Percentiles rank a stretch among this genome's conserved stretches.
These are phyloP conservation scores for Ceratocystis diversiconidia DNA, from an alignment of 2,329 filamentous ascomycete genomes.

Conservation along the genomic window DNA sequence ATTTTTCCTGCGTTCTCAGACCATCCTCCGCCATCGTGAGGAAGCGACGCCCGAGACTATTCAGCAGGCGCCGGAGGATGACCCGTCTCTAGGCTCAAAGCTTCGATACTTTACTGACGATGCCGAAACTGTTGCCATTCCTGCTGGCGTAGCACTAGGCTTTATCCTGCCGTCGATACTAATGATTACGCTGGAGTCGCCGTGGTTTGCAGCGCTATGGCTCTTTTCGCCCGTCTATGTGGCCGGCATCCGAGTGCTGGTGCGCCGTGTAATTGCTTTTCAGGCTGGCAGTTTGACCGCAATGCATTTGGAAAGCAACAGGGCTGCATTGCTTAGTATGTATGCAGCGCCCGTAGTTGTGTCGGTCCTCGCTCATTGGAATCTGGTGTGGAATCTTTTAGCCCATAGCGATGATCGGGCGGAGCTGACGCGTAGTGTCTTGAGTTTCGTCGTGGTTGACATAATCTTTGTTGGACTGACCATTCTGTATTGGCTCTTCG, in stretches of 20 bases:
- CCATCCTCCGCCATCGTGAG: slow-evolving; percentile 24
- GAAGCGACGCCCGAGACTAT: slow-evolving; percentile 20
- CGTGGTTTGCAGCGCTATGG: slow-evolving; percentile 32
- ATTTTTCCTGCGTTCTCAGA: slow-evolving; percentile 32
- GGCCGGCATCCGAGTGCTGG: slow-evolving; percentile 28
- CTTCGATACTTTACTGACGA: slow-evolving; percentile 28
- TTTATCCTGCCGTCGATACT: slow-evolving; percentile 33
- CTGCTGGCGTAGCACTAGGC: slow-evolving; percentile 34
- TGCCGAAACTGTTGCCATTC: slow-evolving; percentile 44
- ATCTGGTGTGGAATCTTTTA: slow-evolving; percentile 29
- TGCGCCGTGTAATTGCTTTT: slow-evolving; percentile 23
- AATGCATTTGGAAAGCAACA: slow-evolving; percentile 32
- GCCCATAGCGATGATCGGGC: slow-evolving; percentile 31
- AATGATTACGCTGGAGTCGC: slow-evolving; percentile 32
- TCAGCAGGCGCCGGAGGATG: slow-evolving; percentile 20
- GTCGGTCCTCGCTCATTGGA: slow-evolving; percentile 31
- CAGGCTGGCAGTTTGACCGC: slow-evolving; percentile 17
- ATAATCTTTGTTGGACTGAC: slow-evolving; percentile 32
- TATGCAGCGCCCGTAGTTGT: slow-evolving; percentile 33
- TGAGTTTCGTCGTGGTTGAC: slow-evolving; percentile 35
- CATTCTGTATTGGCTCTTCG: slow-evolving; percentile 39
- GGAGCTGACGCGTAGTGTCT: slow-evolving; percentile 35
- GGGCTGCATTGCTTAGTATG: slow-evolving; percentile 27
- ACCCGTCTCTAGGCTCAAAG: slow-evolving; percentile 24
- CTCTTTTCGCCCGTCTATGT: slow-evolving; percentile 40